Conservation (phyloP, 169 alveolate species). For the Theileria annulata region DNA sequence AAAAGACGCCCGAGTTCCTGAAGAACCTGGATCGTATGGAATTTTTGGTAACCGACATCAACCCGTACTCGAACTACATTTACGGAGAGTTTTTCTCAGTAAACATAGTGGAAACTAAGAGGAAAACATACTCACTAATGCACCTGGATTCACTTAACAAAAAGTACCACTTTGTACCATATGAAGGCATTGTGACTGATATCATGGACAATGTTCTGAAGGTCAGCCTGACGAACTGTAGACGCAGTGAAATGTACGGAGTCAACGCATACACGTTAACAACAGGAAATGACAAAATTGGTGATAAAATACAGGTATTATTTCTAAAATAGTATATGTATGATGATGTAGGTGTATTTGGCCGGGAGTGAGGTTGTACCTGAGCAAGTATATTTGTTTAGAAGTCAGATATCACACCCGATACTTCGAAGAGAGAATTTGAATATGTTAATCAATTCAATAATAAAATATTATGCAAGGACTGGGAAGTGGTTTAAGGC, state of each 20-base stretch:
- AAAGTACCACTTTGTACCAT: conserved; percentile 4
- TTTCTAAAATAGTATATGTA: background rate
- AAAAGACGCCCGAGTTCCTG: conserved; percentile 33
- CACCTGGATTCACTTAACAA: conserved; percentile 44
- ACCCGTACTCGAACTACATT: conserved; percentile 16
- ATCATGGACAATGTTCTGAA: conserved; percentile 25
- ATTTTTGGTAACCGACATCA: conserved; percentile 47
- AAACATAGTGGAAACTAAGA: conserved; percentile 42
- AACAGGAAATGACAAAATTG: conserved; percentile 27
- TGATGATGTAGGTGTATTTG: conserved; percentile 38
- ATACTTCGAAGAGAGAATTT: conserved; percentile 28
- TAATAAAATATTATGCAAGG: conserved; percentile 30
- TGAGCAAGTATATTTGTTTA: conserved; percentile 47
- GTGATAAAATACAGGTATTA: conserved; percentile 52
- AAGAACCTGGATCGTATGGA: conserved; percentile 59
- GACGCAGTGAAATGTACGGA: conserved; percentile 36
- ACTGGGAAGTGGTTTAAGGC: conserved; percentile 65
- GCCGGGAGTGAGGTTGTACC: conserved; percentile 59
- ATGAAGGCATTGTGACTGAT: conserved; percentile 52
- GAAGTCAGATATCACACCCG: conserved; percentile 12
- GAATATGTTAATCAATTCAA: conserved; percentile 41
- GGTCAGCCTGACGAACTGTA: conserved; percentile 28
- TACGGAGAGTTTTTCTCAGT: conserved; percentile 58
- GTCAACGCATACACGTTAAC: conserved; percentile 52
- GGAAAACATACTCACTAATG: conserved; percentile 51